These are phyloP conservation scores for Euphorbia schlechtendalii DNA, from an alignment of 441 rosid genomes.

Conservation along the genomic window DNA sequence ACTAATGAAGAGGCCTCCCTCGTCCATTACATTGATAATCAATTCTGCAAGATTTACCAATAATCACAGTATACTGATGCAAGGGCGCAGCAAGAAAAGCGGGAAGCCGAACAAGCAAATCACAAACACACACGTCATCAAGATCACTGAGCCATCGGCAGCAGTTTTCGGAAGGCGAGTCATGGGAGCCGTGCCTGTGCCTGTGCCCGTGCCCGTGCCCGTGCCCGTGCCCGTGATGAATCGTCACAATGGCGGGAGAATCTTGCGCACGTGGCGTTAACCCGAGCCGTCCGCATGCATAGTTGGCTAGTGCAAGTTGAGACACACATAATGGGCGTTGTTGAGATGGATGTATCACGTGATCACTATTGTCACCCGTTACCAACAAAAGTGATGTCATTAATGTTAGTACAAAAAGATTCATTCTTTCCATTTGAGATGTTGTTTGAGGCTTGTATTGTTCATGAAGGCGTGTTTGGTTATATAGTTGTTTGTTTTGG, in stretches of 20 bases:
- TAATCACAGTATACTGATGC: slow-evolving; percentile 40
- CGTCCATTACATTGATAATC: slow-evolving; percentile 42
- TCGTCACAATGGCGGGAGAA: not conserved
- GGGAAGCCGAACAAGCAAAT: slow-evolving; percentile 49
- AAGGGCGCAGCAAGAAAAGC: slow-evolving; percentile 42
- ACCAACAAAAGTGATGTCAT: slow-evolving; percentile 10
- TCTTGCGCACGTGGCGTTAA: slow-evolving; percentile 14
- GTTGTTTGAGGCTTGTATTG: not conserved
- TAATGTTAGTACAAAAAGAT: slow-evolving; percentile 4
- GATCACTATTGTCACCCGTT: slow-evolving; percentile 1
- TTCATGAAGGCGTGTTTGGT: slow-evolving; percentile 9
- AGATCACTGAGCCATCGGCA: slow-evolving; percentile 56
- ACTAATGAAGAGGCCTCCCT: slow-evolving; percentile 5
- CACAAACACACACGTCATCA: slow-evolving; percentile 53
- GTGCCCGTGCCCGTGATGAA: slow-evolving; percentile 6
- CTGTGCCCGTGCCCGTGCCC: not conserved
- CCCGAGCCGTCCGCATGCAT: slow-evolving; percentile 36
- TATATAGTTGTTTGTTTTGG: not conserved
- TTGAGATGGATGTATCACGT: slow-evolving; percentile 13
- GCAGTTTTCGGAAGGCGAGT: slow-evolving; percentile 26
- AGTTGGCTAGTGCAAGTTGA: slow-evolving; percentile 46
- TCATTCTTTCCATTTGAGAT: slow-evolving; percentile 28
- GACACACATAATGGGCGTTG: slow-evolving; percentile 48
- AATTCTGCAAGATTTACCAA: slow-evolving; percentile 40
- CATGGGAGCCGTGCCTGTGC: slow-evolving; percentile 5